A percentile compares a stretch with the other conserved stretches of the same genome.
These are phyloP conservation scores for Suillus americanus DNA, from an alignment of 768 basidiomycete species.

Conservation along the genomic window DNA sequence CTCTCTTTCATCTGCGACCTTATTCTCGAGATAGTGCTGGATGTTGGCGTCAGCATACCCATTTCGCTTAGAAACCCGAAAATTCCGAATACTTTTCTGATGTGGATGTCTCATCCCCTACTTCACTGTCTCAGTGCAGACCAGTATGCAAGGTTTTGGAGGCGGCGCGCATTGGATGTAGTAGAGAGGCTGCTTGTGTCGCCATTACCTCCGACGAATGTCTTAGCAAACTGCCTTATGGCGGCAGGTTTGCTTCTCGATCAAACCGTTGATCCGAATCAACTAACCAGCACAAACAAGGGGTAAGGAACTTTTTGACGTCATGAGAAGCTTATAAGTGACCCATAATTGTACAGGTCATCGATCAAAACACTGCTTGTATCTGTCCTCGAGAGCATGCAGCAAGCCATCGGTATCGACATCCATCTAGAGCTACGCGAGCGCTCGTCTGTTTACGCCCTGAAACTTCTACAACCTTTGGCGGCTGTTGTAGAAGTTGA, in stretches of 20 bases:
- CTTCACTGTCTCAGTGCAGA: constrained; percentile 7
- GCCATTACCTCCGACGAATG: constrained; percentile 7
- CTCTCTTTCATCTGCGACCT: constrained; percentile 8
- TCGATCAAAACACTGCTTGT: neutral
- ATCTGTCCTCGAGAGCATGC: constrained; percentile 6
- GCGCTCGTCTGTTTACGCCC: constrained; percentile 5
- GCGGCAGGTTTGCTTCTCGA: constrained; percentile 8
- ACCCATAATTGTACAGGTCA: neutral
- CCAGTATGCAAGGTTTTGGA: constrained; percentile 1
- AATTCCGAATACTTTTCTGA: constrained; percentile 8
- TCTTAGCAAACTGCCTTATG: constrained; percentile 10
- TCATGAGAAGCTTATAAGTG: neutral
- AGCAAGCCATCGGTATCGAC: constrained; percentile 1
- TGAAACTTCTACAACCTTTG: constrained; percentile 6
- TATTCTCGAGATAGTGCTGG: neutral
- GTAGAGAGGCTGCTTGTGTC: constrained; percentile 2
- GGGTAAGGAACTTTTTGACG: neutral
- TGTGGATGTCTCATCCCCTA: constrained; percentile 10
- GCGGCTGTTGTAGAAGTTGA: constrained; percentile 4
- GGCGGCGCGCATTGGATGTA: constrained; percentile 6
- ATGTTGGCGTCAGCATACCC: constrained; percentile 3
- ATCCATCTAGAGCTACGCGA: constrained; percentile 2
- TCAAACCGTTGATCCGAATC: constrained; percentile 5
- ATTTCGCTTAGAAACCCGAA: constrained; percentile 5
- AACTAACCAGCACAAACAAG: constrained; percentile 6